Conservation (phyloP, 495 filamentous ascomycete species). For the Penicillium pulvis region DNA sequence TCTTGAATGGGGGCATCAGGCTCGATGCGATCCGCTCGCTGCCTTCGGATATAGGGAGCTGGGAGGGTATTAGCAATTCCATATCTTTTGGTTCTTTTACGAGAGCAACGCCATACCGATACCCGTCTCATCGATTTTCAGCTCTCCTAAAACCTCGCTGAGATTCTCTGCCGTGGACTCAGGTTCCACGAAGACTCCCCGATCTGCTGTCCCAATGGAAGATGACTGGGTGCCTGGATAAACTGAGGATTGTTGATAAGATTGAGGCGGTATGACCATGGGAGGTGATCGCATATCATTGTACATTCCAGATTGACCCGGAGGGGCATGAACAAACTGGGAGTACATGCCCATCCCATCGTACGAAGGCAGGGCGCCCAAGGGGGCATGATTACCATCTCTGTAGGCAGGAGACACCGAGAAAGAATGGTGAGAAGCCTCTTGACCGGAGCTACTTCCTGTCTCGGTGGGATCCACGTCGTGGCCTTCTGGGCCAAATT, state of each 20-base stretch:
- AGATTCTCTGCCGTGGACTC: slow-evolving; percentile 74
- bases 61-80: slow-evolving; percentile 9
- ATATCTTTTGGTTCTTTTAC: not conserved
- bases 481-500: slow-evolving; percentile 52
- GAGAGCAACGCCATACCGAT: slow-evolving; percentile 65
- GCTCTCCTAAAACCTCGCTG: slow-evolving; percentile 78
- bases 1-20: slow-evolving; percentile 75
- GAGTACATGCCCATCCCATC: slow-evolving; percentile 41
- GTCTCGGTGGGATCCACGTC: slow-evolving; percentile 30
- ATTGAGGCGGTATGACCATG: slow-evolving; percentile 35
- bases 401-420: slow-evolving; percentile 31
- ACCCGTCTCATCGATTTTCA: slow-evolving; percentile 85
- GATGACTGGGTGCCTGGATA: slow-evolving; percentile 59
- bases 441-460: slow-evolving; percentile 25
- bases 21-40: slow-evolving; percentile 62
- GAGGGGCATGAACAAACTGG: slow-evolving; percentile 37
- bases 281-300: slow-evolving; percentile 68
- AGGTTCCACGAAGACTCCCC: slow-evolving; percentile 43
- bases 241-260: slow-evolving; percentile 50
- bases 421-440: slow-evolving; percentile 37
- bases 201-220: slow-evolving; percentile 46
- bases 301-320: slow-evolving; percentile 75
- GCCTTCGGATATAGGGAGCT: slow-evolving; percentile 87
- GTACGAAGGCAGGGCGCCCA: slow-evolving; percentile 35
- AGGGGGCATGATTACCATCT: slow-evolving; percentile 26